These are phyloP conservation scores for Apophysomyces sp. DNA, from an alignment of 371 early-diverging fungal genomes.

Conservation along the genomic window DNA sequence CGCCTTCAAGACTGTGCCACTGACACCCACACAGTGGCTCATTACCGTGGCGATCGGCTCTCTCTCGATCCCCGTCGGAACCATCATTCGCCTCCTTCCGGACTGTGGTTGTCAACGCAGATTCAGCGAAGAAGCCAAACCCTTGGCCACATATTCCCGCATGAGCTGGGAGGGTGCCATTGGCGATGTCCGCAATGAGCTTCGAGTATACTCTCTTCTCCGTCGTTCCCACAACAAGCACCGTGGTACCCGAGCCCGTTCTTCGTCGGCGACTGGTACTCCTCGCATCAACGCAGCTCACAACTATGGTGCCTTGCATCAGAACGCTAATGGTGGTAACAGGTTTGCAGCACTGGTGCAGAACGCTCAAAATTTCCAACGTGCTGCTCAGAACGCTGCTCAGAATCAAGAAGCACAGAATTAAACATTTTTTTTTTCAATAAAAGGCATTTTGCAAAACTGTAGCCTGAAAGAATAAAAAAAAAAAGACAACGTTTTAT, in stretches of 20 bases:
- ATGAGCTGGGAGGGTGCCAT: slow-evolving; percentile 64
- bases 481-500: not conserved
- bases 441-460: too few species aligned
- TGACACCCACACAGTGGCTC: slow-evolving; percentile 78
- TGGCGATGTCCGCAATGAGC: slow-evolving; percentile 47
- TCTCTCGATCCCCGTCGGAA: slow-evolving; percentile 86
- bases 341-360: slow-evolving; percentile 35
- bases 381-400: slow-evolving; percentile 19
- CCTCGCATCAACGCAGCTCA: slow-evolving; percentile 9
- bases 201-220: slow-evolving; percentile 50
- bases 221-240: slow-evolving; percentile 33
- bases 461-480: not conserved
- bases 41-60: slow-evolving; percentile 72
- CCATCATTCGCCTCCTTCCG: slow-evolving; percentile 77
- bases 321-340: slow-evolving; percentile 14
- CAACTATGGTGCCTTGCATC: slow-evolving; percentile 19
- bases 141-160: slow-evolving; percentile 49
- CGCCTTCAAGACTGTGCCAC: slow-evolving; percentile 82
- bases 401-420: slow-evolving; percentile 7
- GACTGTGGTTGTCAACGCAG: slow-evolving; percentile 47
- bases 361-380: slow-evolving; percentile 34
- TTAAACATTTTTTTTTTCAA: not conserved
- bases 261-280: slow-evolving; percentile 8
- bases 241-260: slow-evolving; percentile 7
- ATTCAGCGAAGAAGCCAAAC: slow-evolving; percentile 56